Base-by-base conservation (phyloP, 805 yeast genomes). In the Saturnispora silvae region DNA sequence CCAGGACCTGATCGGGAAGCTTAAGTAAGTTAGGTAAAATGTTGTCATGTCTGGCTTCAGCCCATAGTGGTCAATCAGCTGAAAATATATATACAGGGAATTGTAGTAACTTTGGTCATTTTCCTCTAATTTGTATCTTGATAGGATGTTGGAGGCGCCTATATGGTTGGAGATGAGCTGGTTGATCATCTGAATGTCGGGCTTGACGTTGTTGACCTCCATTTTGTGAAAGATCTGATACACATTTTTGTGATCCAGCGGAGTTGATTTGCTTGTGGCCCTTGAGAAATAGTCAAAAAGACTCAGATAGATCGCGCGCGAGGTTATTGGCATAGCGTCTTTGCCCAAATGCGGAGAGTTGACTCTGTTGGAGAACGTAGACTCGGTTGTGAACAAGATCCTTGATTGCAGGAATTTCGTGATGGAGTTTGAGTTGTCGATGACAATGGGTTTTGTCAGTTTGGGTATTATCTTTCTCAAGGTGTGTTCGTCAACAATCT, bases 271-370 rank as follows among this genome's bases (percentile, higher is more conserved):
- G 7, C 20, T 17, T 22, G 28, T 17, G 9, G 27, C 29, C 17
- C 29, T 38, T 6, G 38, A 18, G 18, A 44, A 44, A 18, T 38
- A 40, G 17, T 44, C 25, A n/a, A 36, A 16, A 15, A 36, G 17
- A 24, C 22, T 15, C 7, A 27, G 15, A 26, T 36, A 36, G 6
- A 26, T 20, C 14, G 7, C 4, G 10, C 33, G 26, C 15, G 39
- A 36, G 17, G 28, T 36, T 9, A 36, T 19, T 9, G 39, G 39
- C 10, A 36, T 25, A 2, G 10, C 13, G 16, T 36, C 39, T 14
- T 23, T 27, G 9, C 24, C 31, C 23, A 16, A 17, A 33, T 28
- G 17, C 27, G n/a, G 4, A 11, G 17, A 14, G 13, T 17, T 26
- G 17, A 33, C 17, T 24, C 34, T 4, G 23, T 30, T 25, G 15